Percentiles rank a stretch among this genome's conserved stretches.
Evolutionary conservation across 2,329 filamentous ascomycete species (phyloP).

Genomic region (Hypoxylon sp.): DNA sequence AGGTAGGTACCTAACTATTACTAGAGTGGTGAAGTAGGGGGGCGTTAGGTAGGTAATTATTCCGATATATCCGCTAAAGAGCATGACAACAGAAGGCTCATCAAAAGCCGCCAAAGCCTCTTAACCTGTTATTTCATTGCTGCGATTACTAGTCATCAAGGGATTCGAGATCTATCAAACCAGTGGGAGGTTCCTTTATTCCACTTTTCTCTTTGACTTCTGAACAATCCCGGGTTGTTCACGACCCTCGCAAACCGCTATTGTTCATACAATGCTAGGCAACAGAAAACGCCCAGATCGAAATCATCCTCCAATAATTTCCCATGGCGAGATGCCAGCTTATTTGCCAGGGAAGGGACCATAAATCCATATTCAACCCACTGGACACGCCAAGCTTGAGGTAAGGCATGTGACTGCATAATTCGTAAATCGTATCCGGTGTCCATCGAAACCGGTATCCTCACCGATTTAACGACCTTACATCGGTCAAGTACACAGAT

Average conservation of each 20-base stretch:
- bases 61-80: background rate
- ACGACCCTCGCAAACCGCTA: background rate
- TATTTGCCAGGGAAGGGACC: background rate
- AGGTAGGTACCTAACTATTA: too few relatives aligned
- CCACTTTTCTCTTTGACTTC: slow-evolving; percentile 5
- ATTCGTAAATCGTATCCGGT: slow-evolving; percentile 18
- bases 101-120: background rate
- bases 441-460: slow-evolving; percentile 3
- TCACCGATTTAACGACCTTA: slow-evolving; percentile 4
- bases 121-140: slow-evolving; percentile 20
- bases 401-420: slow-evolving; percentile 26
- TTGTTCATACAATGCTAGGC: background rate
- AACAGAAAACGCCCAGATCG: background rate
- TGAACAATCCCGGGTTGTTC: slow-evolving; percentile 3
- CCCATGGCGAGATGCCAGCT: background rate
- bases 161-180: slow-evolving; percentile 32
- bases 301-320: slow-evolving; percentile 2
- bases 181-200: background rate
- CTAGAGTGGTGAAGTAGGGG: background rate
- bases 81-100: background rate
- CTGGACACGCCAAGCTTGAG: background rate
- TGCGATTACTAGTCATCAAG: slow-evolving; percentile 14
- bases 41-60: background rate
- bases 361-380: slow-evolving; percentile 1
- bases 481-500: background rate